Evolutionary conservation across 495 filamentous ascomycete species (phyloP), one percentile per base, ranked within the genome.

Genomic region (Aspergillus hancockii): DNA sequence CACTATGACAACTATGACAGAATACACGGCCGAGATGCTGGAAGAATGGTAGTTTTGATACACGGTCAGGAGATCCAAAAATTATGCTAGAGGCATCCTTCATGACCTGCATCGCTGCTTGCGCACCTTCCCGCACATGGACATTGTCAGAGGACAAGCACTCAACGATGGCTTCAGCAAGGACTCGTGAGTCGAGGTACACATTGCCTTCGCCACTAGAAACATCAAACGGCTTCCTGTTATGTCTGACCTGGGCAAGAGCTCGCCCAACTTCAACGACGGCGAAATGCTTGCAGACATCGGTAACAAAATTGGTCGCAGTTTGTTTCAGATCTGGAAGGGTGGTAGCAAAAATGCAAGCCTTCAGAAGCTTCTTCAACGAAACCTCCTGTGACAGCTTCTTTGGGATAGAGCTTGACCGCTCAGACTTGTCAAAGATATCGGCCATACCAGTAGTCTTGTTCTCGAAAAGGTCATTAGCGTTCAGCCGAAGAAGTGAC

Each of bases 1-100:
- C 93, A 63, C 92, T 91, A 59, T 97, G 89, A 68, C 95, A 99
- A 60, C 90, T 90, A 70, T 99, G 95, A 63, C 89, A 92, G 73
- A 97, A 97, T 0, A 85, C 83, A 57, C 85, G 87, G 21, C 87
- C 85, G 12, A 98, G 76, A 66, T 92, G 87, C 59, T 80, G 77
- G 73, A 97, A 99, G 72, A 97, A 92, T 1, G 84, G 82, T 10
- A 98, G 77, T 52, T 85, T 84, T 13, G 87, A 79, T 10, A 91
- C 85, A 41, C 87, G 80, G n/a, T 81, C 79, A 8, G 83, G 71
- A 13, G 83, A 82, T 16, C 93, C 94, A 65, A 98, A 91, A 25
- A 99, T 90, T 16, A 83, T 82, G 30, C 77, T 80, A n/a, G 93
- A 88, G 19, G 90, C 82, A 62, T 92, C 84, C 62, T 89, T 89